Base-by-base conservation (phyloP, 1,284 basidiomycete species). In the Ceratobasidium sp. region DNA sequence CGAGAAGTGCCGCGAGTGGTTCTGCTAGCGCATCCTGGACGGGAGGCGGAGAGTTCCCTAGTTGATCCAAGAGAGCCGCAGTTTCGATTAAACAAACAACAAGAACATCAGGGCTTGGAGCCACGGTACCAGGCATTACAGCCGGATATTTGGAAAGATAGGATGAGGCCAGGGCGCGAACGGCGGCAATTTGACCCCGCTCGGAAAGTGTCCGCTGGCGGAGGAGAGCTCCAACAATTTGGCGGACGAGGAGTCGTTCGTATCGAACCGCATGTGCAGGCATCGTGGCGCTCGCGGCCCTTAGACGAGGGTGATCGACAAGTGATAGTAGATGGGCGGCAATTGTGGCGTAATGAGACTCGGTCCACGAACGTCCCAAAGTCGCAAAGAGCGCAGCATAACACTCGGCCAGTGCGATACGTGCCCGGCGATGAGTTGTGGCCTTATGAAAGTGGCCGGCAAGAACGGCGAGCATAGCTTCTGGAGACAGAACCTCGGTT, bases 131-230 rank as follows among this genome's bases (percentile, higher is more conserved):
- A 1, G 95, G 96, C 87, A 98, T 92, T 81, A 97, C 88, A 0
- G 94, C 91, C 0, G 96, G 96, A 95, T 96, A 99, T 75, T 93
- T 89, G 80, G 94, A 95, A 72, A 98, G 85, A 80, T 96, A 98
- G 5, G 87, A 85, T 64, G 87, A 90, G 0, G 93, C 91, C 60
- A 98, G 85, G 78, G 97, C 96, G 78, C 94, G 91, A 36, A 98
- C 93, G 0, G 97, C 97, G 45, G 88, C 86, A 63, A 98, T 97
- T 83, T 99, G 97, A 0, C 93, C 96, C 78, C 96, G 94, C 80
- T 99, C 97, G 74, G 93, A 93, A 63, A 99, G 84, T 87, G 99
- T 91, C 72, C 95, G 86, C 78, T 97, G 94, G 54, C 96, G 87
- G 44, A 99, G 83, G 11, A 99, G 81, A 45, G 95, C 87, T 1